Percentiles rank a stretch among this genome's conserved stretches.
Conservation (phyloP, 2,329 filamentous ascomycete genomes). For the Xylariaceae sp. region DNA sequence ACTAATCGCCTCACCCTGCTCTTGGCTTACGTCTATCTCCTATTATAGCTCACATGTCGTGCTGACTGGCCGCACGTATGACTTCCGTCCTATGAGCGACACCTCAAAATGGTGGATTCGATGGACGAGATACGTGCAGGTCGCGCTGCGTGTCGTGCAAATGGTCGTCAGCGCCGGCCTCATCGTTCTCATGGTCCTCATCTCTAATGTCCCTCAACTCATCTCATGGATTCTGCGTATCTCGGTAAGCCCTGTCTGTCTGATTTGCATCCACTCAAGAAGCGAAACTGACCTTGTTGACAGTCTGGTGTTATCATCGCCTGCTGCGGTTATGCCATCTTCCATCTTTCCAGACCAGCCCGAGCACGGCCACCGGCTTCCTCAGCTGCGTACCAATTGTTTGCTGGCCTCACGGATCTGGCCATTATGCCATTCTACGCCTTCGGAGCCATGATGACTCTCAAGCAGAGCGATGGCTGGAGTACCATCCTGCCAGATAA, state of each 20-base stretch:
- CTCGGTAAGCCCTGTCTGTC: conserved; percentile 50
- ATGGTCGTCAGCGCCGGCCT: conserved; percentile 65
- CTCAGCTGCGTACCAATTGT: conserved; percentile 83
- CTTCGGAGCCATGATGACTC: conserved; percentile 46
- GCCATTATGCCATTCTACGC: conserved; percentile 50
- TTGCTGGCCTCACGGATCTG: conserved; percentile 68
- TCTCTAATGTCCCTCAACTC: conserved; percentile 59
- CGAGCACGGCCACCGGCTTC: conserved; percentile 69
- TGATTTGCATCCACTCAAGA: not conserved
- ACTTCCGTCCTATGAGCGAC: conserved; percentile 61
- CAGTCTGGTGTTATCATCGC: conserved; percentile 71
- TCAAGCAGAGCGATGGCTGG: conserved; percentile 52
- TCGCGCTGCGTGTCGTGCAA: conserved; percentile 61
- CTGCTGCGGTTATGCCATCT: conserved; percentile 71
- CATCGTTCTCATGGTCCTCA: conserved; percentile 70
- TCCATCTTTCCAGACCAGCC: conserved; percentile 68
- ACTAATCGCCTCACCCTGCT: not conserved
- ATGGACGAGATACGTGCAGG: conserved; percentile 61
- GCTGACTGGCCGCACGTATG: conserved; percentile 55
- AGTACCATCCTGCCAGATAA: conserved; percentile 58
- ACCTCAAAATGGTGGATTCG: conserved; percentile 68
- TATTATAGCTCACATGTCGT: conserved; percentile 53
- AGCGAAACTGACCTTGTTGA: conserved; percentile 22
- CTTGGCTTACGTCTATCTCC: conserved; percentile 2
- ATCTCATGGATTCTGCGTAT: conserved; percentile 73